Evolutionary conservation across 176 grass and related monocot genomes (phyloP).

Genomic region (Bothriochloa decipiens): DNA sequence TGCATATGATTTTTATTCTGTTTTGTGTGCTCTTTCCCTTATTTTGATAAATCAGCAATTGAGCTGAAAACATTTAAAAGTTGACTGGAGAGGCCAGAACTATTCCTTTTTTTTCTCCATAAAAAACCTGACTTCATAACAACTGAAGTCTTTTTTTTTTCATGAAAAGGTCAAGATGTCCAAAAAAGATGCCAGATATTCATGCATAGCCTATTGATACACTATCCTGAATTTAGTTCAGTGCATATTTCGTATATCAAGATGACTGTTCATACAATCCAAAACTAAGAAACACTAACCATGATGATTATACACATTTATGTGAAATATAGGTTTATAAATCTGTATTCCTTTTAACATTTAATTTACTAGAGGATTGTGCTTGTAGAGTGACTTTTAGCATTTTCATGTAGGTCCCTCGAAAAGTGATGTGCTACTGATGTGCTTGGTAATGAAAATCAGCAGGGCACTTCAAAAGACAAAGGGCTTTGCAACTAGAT

Average conservation of each 20-base stretch:
- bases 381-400: not conserved
- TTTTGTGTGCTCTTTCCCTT: not conserved
- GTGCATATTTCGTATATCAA: not conserved
- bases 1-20: too few relatives aligned
- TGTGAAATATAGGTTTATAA: constrained; percentile 14
- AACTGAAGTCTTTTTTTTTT: not conserved
- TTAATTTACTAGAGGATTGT: not conserved
- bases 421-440: not conserved
- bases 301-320: not conserved
- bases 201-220: not conserved
- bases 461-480: constrained; percentile 34
- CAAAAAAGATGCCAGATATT: not conserved
- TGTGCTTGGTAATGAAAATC: constrained; percentile 21
- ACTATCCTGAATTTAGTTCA: not conserved
- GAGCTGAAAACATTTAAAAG: not conserved
- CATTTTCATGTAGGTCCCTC: not conserved
- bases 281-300: not conserved
- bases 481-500: constrained; percentile 20
- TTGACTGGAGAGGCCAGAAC: not conserved
- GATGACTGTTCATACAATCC: not conserved
- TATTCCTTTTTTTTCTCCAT: not conserved
- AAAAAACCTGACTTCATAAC: not conserved
- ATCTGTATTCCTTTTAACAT: not conserved
- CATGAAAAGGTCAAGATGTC: not conserved
- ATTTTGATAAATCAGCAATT: not conserved